These are phyloP conservation scores for Talaromyces sp. DNA, from an alignment of 2,329 filamentous ascomycete genomes.

Conservation along the genomic window DNA sequence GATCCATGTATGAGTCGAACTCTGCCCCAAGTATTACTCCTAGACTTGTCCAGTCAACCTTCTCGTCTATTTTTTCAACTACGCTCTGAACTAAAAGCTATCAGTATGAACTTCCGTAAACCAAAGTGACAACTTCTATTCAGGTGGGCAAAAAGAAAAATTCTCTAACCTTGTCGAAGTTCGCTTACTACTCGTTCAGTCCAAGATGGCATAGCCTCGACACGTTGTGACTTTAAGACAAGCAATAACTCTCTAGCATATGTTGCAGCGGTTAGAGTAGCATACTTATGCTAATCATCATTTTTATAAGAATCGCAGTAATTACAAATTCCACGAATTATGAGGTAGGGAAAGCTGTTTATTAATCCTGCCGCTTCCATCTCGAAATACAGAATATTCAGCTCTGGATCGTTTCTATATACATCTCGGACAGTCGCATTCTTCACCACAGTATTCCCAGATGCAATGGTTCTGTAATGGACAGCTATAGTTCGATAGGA, in stretches of 20 bases:
- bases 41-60: too few relatives aligned
- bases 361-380: not conserved
- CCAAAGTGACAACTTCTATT: too few relatives aligned
- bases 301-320: not conserved
- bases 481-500: not conserved
- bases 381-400: too few relatives aligned
- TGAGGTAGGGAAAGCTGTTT: not conserved
- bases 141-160: too few relatives aligned
- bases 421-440: not conserved
- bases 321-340: not conserved
- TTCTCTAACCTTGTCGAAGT: conserved; percentile 14
- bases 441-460: not conserved
- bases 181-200: conserved; percentile 22
- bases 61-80: too few relatives aligned
- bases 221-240: not conserved
- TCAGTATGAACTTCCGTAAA: too few relatives aligned
- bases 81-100: too few relatives aligned
- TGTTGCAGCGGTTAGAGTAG: too few relatives aligned
- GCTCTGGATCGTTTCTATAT: not conserved
- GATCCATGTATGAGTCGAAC: too few relatives aligned
- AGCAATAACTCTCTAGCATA: not conserved
- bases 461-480: not conserved
- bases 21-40: too few relatives aligned
- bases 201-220: conserved; percentile 33
- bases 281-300: too few relatives aligned